Evolutionary conservation across 2,329 filamentous ascomycete genomes (phyloP).

Genomic region (Cladosporium sp.): DNA sequence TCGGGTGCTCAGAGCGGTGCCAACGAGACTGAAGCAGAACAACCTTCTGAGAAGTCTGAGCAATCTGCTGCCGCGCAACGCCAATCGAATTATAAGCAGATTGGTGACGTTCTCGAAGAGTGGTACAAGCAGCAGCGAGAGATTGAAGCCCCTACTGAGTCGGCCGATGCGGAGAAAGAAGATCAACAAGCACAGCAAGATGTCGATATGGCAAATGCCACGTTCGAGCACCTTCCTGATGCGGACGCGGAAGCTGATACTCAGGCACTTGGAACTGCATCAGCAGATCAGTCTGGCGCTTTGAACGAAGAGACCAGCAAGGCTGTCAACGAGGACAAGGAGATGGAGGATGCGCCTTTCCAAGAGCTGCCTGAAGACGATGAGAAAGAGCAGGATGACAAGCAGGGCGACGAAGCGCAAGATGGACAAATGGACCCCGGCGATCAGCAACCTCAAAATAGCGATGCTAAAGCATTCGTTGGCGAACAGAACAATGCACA

Average conservation of each 20-base stretch:
- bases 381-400: constrained; percentile 34
- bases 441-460: constrained; percentile 29
- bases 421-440: constrained; percentile 35
- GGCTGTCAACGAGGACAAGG: constrained; percentile 59
- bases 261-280: constrained; percentile 86
- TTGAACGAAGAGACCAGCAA: constrained; percentile 89
- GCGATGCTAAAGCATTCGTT: constrained; percentile 45
- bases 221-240: constrained; percentile 90
- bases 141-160: constrained; percentile 64
- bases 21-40: constrained; percentile 23
- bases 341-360: constrained; percentile 34
- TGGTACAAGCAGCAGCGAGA: constrained; percentile 89
- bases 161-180: constrained; percentile 49
- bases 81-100: constrained; percentile 69
- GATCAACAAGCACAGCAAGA: constrained; percentile 56
- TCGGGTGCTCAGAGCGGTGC: constrained; percentile 23
- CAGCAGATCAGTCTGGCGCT: constrained; percentile 80
- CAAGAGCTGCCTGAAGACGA: constrained; percentile 26
- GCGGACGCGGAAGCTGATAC: constrained; percentile 80
- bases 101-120: constrained; percentile 87
- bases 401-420: constrained; percentile 34
- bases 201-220: constrained; percentile 72
- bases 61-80: constrained; percentile 29
- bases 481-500: constrained; percentile 46
- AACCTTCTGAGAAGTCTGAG: constrained; percentile 24